Conservation (phyloP, 805 yeast genomes). For the Candida incommunis region DNA sequence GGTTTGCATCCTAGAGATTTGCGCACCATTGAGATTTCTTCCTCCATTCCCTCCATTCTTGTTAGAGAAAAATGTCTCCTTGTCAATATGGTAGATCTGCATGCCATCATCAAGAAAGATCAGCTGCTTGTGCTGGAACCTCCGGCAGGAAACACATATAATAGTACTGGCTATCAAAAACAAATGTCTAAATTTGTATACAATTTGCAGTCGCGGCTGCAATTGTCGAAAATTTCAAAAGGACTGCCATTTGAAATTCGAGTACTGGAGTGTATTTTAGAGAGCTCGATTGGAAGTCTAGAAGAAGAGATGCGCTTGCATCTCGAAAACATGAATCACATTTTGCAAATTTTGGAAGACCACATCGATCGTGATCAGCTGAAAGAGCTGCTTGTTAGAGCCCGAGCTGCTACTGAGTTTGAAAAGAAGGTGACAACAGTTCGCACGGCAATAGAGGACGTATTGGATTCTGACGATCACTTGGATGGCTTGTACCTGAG, state of each 20-base stretch:
- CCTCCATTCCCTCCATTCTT: conserved; percentile 51
- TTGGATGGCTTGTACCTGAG: conserved; percentile 65
- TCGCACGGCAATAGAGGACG: conserved; percentile 67
- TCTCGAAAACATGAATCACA: conserved; percentile 40
- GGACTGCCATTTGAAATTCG: conserved; percentile 59
- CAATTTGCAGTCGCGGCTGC: conserved; percentile 63
- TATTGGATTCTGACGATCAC: conserved; percentile 79
- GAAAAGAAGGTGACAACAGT: conserved; percentile 65
- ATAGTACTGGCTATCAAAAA: conserved; percentile 34
- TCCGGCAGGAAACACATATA: conserved; percentile 10
- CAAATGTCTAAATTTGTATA: conserved; percentile 67
- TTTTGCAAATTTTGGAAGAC: conserved; percentile 59
- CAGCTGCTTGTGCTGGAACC: conserved; percentile 52
- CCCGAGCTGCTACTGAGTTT: conserved; percentile 57
- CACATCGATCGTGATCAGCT: conserved; percentile 65
- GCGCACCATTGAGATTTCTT: conserved; percentile 61
- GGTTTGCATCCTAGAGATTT: conserved; percentile 75
- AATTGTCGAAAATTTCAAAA: conserved; percentile 7
- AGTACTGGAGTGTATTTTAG: conserved; percentile 69
- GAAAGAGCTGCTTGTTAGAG: conserved; percentile 56
- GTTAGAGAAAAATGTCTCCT: conserved; percentile 43
- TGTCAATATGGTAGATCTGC: conserved; percentile 46
- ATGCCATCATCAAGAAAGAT: conserved; percentile 45
- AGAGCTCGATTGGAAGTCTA: conserved; percentile 64
- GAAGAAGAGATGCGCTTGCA: conserved; percentile 63